Percentiles rank a stretch among this genome's conserved stretches.
Evolutionary conservation across 345 rosid genomes (phyloP).

Genomic region (Pseudoturritis turrita): DNA sequence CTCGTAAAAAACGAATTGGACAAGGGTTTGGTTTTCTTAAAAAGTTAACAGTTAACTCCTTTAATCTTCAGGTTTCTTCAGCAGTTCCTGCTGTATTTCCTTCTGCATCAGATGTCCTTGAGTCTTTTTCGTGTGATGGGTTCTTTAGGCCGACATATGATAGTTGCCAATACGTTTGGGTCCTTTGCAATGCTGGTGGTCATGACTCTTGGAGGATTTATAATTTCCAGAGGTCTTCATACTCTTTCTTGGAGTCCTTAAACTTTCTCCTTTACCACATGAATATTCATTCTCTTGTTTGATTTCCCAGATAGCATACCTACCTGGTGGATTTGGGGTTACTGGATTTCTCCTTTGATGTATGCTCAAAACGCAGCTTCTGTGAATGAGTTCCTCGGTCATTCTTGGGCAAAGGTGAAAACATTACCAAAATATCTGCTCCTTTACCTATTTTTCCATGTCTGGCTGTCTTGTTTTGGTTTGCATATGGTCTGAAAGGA

Average conservation of each 20-base stretch:
- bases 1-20: background rate
- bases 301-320: constrained; percentile 77
- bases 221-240: constrained; percentile 76
- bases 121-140: constrained; percentile 96
- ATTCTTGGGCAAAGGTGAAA: constrained; percentile 83
- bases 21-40: background rate
- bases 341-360: constrained; percentile 93
- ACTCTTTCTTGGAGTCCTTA: background rate
- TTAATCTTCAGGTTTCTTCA: constrained; percentile 65
- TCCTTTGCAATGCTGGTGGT: constrained; percentile 97
- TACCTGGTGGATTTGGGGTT: constrained; percentile 99
- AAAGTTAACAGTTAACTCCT: constrained; percentile 19
- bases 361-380: constrained; percentile 98
- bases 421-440: background rate
- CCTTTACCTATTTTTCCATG: background rate
- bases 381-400: constrained; percentile 91
- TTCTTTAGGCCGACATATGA: constrained; percentile 93
- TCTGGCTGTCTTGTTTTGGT: background rate
- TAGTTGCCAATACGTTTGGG: constrained; percentile 95
- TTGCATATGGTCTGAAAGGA: background rate
- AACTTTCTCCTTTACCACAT: background rate
- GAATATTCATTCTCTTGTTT: constrained; percentile 17
- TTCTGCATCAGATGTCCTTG: constrained; percentile 92
- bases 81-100: constrained; percentile 80
- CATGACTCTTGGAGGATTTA: constrained; percentile 96